phyloP scores from a whole-genome alignment of 2,329 filamentous ascomycete genomes.

The Paracamarosporium sp. region DNA sequence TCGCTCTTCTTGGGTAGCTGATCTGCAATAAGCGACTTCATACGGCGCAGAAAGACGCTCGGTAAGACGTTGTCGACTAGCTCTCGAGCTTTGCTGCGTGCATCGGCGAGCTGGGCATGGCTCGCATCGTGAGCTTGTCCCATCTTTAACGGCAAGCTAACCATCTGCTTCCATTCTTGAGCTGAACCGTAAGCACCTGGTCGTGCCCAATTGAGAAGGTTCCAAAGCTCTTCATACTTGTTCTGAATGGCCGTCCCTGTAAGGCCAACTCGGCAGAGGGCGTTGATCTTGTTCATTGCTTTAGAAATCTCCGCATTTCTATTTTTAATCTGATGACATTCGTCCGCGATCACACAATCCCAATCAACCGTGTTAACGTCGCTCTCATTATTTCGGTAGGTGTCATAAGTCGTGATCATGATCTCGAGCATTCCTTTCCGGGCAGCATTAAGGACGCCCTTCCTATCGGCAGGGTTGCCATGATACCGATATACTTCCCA shows the following conservation, averaged over 20 bases:
- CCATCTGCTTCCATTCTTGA: constrained; percentile 77
- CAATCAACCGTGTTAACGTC: constrained; percentile 85
- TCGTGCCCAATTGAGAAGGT: constrained; percentile 93
- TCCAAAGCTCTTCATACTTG: constrained; percentile 97
- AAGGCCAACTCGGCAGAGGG: constrained; percentile 88
- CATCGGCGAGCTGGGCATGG: constrained; percentile 77
- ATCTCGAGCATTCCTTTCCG: constrained; percentile 81
- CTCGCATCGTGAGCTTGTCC: constrained; percentile 95
- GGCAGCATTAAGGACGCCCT: constrained; percentile 75
- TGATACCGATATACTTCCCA: constrained; percentile 89
- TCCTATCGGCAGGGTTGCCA: constrained; percentile 67
- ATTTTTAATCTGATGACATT: constrained; percentile 91
- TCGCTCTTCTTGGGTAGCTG: constrained; percentile 96
- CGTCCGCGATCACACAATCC: constrained; percentile 94
- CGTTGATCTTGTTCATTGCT: constrained; percentile 89
- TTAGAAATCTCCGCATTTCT: constrained; percentile 76
- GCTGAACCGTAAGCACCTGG: constrained; percentile 74
- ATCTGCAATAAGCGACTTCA: constrained; percentile 90
- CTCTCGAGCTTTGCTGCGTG: constrained; percentile 81
- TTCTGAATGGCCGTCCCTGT: constrained; percentile 98
- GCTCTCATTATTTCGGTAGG: constrained; percentile 78
- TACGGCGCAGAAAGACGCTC: constrained; percentile 86
- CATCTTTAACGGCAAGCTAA: constrained; percentile 79
- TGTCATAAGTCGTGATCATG: constrained; percentile 92
- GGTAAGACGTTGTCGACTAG: constrained; percentile 88